These are phyloP conservation scores for Parascedosporium putredinis DNA, from an alignment of 2,329 filamentous ascomycete species.

Conservation along the genomic window DNA sequence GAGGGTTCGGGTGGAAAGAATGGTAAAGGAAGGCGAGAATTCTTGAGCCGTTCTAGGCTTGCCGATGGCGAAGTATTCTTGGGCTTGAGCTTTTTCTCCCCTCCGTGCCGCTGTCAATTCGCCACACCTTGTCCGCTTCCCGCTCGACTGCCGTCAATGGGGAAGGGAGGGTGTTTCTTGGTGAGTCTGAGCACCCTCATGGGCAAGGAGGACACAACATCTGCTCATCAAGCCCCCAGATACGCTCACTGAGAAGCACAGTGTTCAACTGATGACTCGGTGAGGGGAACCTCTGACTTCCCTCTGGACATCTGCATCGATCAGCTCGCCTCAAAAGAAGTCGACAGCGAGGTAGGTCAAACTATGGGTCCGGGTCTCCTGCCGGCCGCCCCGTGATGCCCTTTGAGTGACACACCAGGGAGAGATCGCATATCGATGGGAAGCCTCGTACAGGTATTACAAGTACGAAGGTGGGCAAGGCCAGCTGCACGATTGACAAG, in stretches of 20 bases:
- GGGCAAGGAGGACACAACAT: too few relatives aligned
- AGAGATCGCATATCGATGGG: too few relatives aligned
- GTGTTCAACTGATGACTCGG: not conserved
- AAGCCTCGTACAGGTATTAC: too few relatives aligned
- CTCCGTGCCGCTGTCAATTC: not conserved
- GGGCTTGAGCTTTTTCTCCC: too few relatives aligned
- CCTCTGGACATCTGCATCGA: not conserved
- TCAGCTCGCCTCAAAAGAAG: not conserved
- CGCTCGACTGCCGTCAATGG: not conserved
- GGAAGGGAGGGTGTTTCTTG: too few relatives aligned
- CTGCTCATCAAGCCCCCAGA: too few relatives aligned
- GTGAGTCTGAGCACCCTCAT: too few relatives aligned
- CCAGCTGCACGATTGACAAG: too few relatives aligned
- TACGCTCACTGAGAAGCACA: too few relatives aligned
- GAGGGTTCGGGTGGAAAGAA: not conserved
- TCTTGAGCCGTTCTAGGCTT: not conserved
- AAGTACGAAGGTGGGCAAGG: too few relatives aligned
- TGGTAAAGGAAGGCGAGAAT: not conserved
- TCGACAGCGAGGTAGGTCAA: not conserved
- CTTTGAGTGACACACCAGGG: not conserved
- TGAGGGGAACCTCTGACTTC: not conserved
- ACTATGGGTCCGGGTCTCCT: not conserved
- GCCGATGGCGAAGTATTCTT: too few relatives aligned
- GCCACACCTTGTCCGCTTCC: not conserved
- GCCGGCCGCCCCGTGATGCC: not conserved